Evolutionary conservation across 2,329 filamentous ascomycete species (phyloP), one percentile per base, ranked within the genome.

Genomic region (Phoma sp.): DNA sequence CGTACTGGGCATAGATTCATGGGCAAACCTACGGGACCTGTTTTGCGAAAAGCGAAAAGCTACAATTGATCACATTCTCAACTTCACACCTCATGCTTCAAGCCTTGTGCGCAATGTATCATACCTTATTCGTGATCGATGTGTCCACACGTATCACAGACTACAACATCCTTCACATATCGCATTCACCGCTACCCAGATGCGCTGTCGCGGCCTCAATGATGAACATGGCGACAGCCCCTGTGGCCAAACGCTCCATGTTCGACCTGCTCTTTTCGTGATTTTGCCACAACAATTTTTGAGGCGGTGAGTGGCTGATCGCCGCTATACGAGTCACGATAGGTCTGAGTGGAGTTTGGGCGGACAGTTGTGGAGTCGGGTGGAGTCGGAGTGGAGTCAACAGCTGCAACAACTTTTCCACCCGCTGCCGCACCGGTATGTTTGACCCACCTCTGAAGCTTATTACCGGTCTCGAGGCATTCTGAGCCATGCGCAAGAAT

Each of bases 21-120:
- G 41, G 52, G 52, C 37, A 47, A 32, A 49, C 46, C 52, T 55
- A 55, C 52, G 52, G 52, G 52, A 55, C 52, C 52, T 55, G 39
- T 45, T 45, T 41, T 46, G 33, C 36, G 40, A 46, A 46, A 33
- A 50, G 46, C 46, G 46, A 47, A 42, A 55, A 55, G 52, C 52
- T 55, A 37, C 46, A 47, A 55, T 46, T 38, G 37, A 55, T 46
- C 18, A 42, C 25, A 40, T 24, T 42, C 40, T 25, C 18, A 49
- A 38, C 52, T 42, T 46, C 41, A 42, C 27, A 29, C 27, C 9
- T 29, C 9, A 29, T 29, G 27, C 9, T 6, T 4, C 9, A 29
- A 29, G 27, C 27, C 1, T 29, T 29, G 27, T 29, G 27, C 9
- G 9, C 9, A 29, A 7, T 29, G 27, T 29, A 29, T 9, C 27